phyloP scores from a whole-genome alignment of 2,329 filamentous ascomycete genomes.

The Aspergillus transmontanensis region DNA sequence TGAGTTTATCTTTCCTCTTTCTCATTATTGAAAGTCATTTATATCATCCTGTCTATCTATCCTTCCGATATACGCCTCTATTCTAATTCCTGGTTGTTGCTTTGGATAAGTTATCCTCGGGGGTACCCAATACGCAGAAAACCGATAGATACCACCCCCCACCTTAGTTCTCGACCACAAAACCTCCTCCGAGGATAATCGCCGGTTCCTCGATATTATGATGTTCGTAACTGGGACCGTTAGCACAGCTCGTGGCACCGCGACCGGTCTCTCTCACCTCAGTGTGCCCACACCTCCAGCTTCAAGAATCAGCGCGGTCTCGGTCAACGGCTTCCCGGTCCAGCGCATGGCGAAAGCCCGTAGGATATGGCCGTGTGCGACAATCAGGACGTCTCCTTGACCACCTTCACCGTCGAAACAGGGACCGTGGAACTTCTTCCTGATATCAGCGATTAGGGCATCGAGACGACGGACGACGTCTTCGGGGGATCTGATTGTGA shows the following conservation, averaged over 20 bases:
- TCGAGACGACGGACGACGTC: slow-evolving; percentile 76
- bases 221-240: slow-evolving; percentile 70
- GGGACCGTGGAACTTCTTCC: slow-evolving; percentile 64
- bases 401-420: slow-evolving; percentile 59
- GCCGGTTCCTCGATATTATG: slow-evolving; percentile 76
- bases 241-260: background rate
- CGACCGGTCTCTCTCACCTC: slow-evolving; percentile 54
- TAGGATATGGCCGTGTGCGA: slow-evolving; percentile 89
- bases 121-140: background rate
- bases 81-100: background rate
- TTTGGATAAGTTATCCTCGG: background rate
- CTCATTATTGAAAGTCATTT: too few species aligned
- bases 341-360: slow-evolving; percentile 86
- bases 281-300: slow-evolving; percentile 81
- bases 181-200: slow-evolving; percentile 74
- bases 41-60: background rate
- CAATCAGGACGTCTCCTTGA: slow-evolving; percentile 71
- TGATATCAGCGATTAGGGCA: slow-evolving; percentile 72
- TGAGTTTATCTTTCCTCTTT: background rate
- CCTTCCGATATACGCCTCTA: background rate
- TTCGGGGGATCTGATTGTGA: slow-evolving; percentile 60
- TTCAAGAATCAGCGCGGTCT: slow-evolving; percentile 81
- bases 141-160: background rate
- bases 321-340: slow-evolving; percentile 71
- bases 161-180: slow-evolving; percentile 48